phyloP scores from a whole-genome alignment of 805 yeast species.

The Clavispora vitiphila region DNA sequence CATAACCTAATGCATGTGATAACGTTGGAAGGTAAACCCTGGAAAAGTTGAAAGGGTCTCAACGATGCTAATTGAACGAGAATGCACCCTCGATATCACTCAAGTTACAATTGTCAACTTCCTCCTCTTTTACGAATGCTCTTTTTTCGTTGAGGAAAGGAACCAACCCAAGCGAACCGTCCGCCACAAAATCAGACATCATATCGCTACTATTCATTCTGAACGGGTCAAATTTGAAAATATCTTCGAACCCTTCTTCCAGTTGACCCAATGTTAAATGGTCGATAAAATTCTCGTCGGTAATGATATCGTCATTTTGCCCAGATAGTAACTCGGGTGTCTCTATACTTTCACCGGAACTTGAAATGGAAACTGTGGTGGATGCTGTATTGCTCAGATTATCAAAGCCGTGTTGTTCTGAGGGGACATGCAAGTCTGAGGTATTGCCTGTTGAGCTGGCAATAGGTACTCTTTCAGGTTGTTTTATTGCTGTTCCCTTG shows the following conservation, averaged over 20 bases:
- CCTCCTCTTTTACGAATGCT: background rate
- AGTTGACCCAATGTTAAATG: background rate
- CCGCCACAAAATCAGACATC: slow-evolving; percentile 64
- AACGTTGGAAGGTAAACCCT: too few species aligned
- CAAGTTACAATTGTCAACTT: background rate
- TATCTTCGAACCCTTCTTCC: slow-evolving; percentile 16
- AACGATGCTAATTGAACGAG: background rate
- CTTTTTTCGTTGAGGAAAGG: slow-evolving; percentile 42
- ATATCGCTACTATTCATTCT: slow-evolving; percentile 26
- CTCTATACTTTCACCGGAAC: background rate
- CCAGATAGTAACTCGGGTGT: background rate
- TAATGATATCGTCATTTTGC: background rate
- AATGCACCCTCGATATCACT: slow-evolving; percentile 7
- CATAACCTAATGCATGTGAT: too few species aligned
- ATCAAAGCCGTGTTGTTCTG: background rate
- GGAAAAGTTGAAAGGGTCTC: too few species aligned
- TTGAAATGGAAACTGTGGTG: background rate
- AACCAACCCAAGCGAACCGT: slow-evolving; percentile 73
- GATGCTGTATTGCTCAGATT: background rate
- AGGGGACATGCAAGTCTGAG: background rate
- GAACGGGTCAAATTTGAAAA: slow-evolving; percentile 37
- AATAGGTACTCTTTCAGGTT: background rate
- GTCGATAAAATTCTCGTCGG: background rate
- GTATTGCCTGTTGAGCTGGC: too few species aligned
- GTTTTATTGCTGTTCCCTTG: background rate